Base-by-base conservation (phyloP, 495 filamentous ascomycete species). In the Cenococcum geophilum region DNA sequence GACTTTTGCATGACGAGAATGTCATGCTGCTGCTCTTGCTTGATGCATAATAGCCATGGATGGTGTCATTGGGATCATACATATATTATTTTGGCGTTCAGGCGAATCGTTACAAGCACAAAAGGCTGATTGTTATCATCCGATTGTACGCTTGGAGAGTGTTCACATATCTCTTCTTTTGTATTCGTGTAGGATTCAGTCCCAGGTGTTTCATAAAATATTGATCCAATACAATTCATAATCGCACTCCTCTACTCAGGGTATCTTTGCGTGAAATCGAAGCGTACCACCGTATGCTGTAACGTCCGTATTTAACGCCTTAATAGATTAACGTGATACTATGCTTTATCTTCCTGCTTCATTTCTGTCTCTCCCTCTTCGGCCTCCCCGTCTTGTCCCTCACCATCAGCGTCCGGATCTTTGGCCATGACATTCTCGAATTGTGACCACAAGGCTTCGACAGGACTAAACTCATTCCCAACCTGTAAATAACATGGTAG, bases 361-460 rank as follows among this genome's bases (percentile, higher is more conserved):
- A 14, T 61, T 62, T 54, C 49, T 50, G 20, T 51, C 35, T 27
- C 58, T 32, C 59, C 64, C 48, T 63, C 64, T 5, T 43, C 55
- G 20, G 63, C 56, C 61, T 42, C 58, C 21, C 47, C 69, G 59
- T 70, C 71, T 34, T 75, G 70, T 35, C 62, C 69, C 12, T 54
- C 52, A 54, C 61, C 55, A 36, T 52, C 59, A 20, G 42, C 51
- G 43, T 77, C 76, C 36, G 71, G 75, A 22, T 89, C 86, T 62
- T 85, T 87, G 18, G 84, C 89, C 92, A 97, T 97, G 63, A 97
- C 92, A 58, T 86, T 87, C 78, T 98, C 93, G 70, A 98, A 98
- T 61, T 95, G 89, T 36, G 87, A 91, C 93, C 93, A 98, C 36
- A 98, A 80, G 25, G 89, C 90, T 74, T 98, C 93, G 18, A 98